A percentile compares a stretch with the other conserved stretches of the same genome.
phyloP scores from a whole-genome alignment of 2,329 filamentous ascomycete genomes.

The Ceratocystis cubensis region DNA sequence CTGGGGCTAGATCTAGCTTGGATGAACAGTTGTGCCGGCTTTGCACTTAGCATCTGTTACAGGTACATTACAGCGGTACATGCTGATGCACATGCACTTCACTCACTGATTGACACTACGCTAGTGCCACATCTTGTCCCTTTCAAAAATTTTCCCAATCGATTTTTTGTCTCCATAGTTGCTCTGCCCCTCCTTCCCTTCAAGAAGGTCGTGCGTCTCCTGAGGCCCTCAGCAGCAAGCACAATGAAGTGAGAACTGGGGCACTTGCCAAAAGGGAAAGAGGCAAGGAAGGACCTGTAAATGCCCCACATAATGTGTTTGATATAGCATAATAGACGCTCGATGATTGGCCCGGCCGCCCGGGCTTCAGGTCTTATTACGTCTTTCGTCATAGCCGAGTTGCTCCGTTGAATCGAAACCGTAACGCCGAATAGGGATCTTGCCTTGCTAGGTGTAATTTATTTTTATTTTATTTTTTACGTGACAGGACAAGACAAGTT shows the following conservation, averaged over 20 bases:
- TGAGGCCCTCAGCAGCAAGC: not conserved
- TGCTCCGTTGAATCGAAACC: conserved; percentile 20
- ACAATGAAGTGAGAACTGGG: conserved; percentile 3
- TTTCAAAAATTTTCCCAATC: conserved; percentile 1
- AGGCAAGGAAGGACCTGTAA: conserved; percentile 14
- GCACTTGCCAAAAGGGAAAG: not conserved
- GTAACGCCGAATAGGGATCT: conserved; percentile 21
- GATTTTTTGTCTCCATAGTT: conserved; percentile 4
- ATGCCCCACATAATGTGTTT: conserved; percentile 10
- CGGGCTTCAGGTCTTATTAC: conserved; percentile 18
- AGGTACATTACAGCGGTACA: not conserved
- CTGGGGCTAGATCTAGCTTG: no score
- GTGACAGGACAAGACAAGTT: not conserved
- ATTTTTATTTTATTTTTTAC: not conserved
- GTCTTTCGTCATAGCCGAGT: conserved; percentile 22
- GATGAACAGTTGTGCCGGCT: not conserved
- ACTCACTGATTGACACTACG: not conserved
- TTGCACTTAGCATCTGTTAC: not conserved
- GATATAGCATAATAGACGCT: conserved; percentile 17
- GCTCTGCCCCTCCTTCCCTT: not conserved
- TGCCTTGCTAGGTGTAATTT: conserved; percentile 13
- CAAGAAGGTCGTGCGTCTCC: conserved; percentile 2
- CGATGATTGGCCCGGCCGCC: conserved; percentile 21
- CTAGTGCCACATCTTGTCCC: not conserved
- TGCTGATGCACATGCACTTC: not conserved